These are phyloP conservation scores for Voacanga thouarsii DNA, from an alignment of 257 asterid species.

Conservation along the genomic window DNA sequence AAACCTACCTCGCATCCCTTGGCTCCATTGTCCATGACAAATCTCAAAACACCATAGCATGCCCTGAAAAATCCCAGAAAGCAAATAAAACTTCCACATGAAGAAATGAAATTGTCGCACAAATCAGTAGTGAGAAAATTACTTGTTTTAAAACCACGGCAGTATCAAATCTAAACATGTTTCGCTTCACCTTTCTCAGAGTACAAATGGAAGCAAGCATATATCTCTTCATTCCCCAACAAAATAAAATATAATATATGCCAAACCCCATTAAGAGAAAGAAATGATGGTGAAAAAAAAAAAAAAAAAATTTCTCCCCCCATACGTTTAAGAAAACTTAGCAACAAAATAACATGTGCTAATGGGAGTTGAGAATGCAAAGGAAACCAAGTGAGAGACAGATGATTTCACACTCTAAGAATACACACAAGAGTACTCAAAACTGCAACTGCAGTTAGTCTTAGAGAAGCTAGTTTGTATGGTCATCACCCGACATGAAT, in stretches of 20 bases:
- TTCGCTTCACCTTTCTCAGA: not conserved
- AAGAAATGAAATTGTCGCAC: not conserved
- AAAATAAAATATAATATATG: no score
- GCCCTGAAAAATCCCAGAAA: slow-evolving; percentile 31
- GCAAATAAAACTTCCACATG: not conserved
- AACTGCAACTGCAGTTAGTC: not conserved
- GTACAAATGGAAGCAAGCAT: not conserved
- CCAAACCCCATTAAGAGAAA: not conserved
- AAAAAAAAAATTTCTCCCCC: not conserved
- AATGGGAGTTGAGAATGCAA: no score
- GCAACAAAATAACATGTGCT: not conserved
- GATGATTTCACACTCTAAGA: not conserved
- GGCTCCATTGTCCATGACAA: slow-evolving; percentile 60
- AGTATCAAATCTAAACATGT: not conserved
- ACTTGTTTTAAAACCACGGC: not conserved
- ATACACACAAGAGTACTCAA: not conserved
- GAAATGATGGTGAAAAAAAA: not conserved
- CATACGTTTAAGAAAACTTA: not conserved
- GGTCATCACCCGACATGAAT: slow-evolving; percentile 40
- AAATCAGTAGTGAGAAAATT: not conserved
- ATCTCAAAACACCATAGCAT: slow-evolving; percentile 60
- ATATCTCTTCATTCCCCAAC: not conserved
- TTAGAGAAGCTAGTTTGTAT: slow-evolving; percentile 6
- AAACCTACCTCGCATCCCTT: slow-evolving; percentile 59
- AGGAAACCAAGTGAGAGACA: not conserved